Base-by-base conservation (phyloP, 192 early-diverging fungal genomes). In the Allomyces arbusculus region DNA sequence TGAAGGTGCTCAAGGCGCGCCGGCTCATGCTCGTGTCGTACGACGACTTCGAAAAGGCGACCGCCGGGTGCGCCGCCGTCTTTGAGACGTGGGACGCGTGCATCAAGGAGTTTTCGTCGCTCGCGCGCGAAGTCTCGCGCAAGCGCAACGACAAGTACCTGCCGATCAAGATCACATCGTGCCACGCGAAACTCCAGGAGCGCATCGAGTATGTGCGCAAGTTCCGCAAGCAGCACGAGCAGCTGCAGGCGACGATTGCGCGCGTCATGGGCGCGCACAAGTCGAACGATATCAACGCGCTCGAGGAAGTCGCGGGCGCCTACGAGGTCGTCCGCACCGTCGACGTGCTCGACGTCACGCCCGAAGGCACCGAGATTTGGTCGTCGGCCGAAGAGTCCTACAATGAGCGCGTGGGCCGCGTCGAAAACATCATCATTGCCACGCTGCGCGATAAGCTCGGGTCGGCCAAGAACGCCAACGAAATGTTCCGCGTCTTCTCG, bases 401-500 rank as follows among this genome's bases (percentile, higher is more conserved):
- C 78, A 96, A 96, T 72, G 92, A 97, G 76, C 86, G 87, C 23
- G 89, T 99, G 23, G 82, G 90, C 26, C 80, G 90, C 11, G 91
- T 99, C 11, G 97, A 99, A 73, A 96, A 95, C 76, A 90, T 93
- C 73, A 97, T 99, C 69, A 98, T 99, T 69, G 82, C 88, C 22
- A 82, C 85, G 22, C 76, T 97, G 24, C 86, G 95, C 23, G 95
- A 97, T 77, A 81, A 91, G 23, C 82, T 99, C 44, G 97, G 91
- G 23, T 91, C 88, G 10, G 90, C 90, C 63, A 90, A 90, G 74
- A 99, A 90, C 71, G 97, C 97, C 4, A 92, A 89, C 63, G 97
- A 99, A 71, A 98, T 98, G 95, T 98, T 99, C 78, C 84, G 95
- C 19, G 92, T 97, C 23, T 98, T 99, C 72, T 94, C 92, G 55